phyloP scores from a whole-genome alignment of 805 yeast genomes.

The Crinitomyces ghanaensis region DNA sequence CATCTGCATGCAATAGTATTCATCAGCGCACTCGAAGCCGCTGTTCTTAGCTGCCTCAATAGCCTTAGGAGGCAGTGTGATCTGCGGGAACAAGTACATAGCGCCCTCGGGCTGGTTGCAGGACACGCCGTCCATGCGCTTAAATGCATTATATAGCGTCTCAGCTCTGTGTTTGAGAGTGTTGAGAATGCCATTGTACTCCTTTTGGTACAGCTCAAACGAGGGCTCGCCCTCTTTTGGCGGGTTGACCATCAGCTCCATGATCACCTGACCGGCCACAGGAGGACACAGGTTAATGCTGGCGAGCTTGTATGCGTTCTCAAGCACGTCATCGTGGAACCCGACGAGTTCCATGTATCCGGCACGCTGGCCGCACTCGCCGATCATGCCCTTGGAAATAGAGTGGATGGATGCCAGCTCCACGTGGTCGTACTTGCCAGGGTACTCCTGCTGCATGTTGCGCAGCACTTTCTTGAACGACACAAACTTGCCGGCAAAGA shows the following conservation, averaged over 20 bases:
- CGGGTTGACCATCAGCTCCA: slow-evolving; percentile 89
- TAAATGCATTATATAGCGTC: slow-evolving; percentile 57
- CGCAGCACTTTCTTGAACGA: slow-evolving; percentile 76
- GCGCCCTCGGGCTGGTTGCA: slow-evolving; percentile 95
- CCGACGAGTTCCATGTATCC: slow-evolving; percentile 95
- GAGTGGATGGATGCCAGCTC: slow-evolving; percentile 92
- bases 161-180: slow-evolving; percentile 55
- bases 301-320: slow-evolving; percentile 70
- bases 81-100: slow-evolving; percentile 87
- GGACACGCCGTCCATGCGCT: slow-evolving; percentile 63
- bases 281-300: slow-evolving; percentile 90
- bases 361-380: slow-evolving; percentile 99
- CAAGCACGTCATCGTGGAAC: slow-evolving; percentile 56
- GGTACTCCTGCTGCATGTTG: slow-evolving; percentile 42
- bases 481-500: slow-evolving; percentile 68
- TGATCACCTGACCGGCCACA: slow-evolving; percentile 86
- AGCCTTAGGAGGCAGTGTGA: slow-evolving; percentile 55
- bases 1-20: slow-evolving; percentile 74
- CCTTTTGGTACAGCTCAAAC: slow-evolving; percentile 51
- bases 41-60: slow-evolving; percentile 45
- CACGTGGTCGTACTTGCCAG: slow-evolving; percentile 52
- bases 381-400: slow-evolving; percentile 94
- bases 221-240: slow-evolving; percentile 72
- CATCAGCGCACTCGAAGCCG: slow-evolving; percentile 60
- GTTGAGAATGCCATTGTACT: slow-evolving; percentile 48